Percentiles rank a stretch among this genome's conserved stretches.
These are phyloP conservation scores for Jimgerdemannia lactiflua DNA, from an alignment of 192 early-diverging fungal species.

Conservation along the genomic window DNA sequence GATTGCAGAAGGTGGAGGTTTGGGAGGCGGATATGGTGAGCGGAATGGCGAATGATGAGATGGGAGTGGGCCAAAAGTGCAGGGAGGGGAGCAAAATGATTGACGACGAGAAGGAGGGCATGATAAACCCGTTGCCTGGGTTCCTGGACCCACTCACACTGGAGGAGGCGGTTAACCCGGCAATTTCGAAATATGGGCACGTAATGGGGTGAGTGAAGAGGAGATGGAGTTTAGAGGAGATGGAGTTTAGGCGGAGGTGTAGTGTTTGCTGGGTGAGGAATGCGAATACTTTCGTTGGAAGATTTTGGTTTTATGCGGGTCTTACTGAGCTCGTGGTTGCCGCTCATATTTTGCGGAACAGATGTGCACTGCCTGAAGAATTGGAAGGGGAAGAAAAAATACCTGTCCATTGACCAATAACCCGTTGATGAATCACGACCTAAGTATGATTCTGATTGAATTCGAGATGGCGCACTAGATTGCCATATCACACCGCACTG, in stretches of 20 bases:
- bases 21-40: too few species aligned
- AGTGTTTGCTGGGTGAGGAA: too few species aligned
- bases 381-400: constrained; percentile 74
- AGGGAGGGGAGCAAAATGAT: constrained; percentile 25
- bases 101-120: constrained; percentile 41
- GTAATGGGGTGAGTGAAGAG: constrained; percentile 69
- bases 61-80: background rate
- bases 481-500: background rate
- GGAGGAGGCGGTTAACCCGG: constrained; percentile 88
- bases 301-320: background rate
- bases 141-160: constrained; percentile 95
- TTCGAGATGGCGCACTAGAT: too few species aligned
- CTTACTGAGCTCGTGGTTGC: background rate
- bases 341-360: constrained; percentile 7
- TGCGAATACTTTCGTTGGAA: background rate
- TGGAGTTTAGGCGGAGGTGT: too few species aligned
- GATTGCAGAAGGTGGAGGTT: too few species aligned
- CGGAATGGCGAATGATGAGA: too few species aligned
- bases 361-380: constrained; percentile 78
- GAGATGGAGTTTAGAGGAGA: too few species aligned
- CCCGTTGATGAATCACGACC: constrained; percentile 85
- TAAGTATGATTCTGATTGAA: constrained; percentile 38
- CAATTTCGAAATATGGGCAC: constrained; percentile 93
- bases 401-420: constrained; percentile 95
- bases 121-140: constrained; percentile 83